These are phyloP conservation scores for Capsicum baccatum DNA, from an alignment of 257 asterid genomes.

Conservation along the genomic window DNA sequence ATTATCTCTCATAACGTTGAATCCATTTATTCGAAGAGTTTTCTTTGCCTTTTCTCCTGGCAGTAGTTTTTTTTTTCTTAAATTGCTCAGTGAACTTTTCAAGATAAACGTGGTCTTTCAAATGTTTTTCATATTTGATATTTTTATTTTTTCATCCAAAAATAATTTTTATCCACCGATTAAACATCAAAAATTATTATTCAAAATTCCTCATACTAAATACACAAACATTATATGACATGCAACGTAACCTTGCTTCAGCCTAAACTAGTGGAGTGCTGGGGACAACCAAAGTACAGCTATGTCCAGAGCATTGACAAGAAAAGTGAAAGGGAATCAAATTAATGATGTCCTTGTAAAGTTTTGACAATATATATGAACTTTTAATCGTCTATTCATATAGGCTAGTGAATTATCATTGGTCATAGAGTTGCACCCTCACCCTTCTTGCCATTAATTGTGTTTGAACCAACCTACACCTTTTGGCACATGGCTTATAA, in stretches of 20 bases:
- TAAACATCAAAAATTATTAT: too few relatives aligned
- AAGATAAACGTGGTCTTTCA: neutral
- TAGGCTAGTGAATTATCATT: neutral
- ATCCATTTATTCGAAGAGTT: neutral
- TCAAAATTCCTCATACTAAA: neutral
- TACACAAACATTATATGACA: neutral
- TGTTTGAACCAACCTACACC: constrained; percentile 13
- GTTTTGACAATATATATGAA: neutral
- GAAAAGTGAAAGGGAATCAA: neutral
- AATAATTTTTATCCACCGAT: too few relatives aligned
- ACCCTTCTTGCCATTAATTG: neutral
- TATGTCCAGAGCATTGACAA: neutral
- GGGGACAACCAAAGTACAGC: neutral
- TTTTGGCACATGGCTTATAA: constrained; percentile 19
- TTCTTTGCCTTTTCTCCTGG: neutral
- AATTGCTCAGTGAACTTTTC: neutral
- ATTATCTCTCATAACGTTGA: neutral
- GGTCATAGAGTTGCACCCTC: neutral
- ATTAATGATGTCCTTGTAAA: neutral
- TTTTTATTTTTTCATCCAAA: neutral
- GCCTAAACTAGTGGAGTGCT: neutral
- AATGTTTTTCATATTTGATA: neutral
- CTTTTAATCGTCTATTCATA: neutral
- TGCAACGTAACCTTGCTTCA: neutral
- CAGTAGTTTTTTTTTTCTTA: neutral